Conservation (phyloP, 164 flowering plant genomes). For the Protea cynaroides region DNA sequence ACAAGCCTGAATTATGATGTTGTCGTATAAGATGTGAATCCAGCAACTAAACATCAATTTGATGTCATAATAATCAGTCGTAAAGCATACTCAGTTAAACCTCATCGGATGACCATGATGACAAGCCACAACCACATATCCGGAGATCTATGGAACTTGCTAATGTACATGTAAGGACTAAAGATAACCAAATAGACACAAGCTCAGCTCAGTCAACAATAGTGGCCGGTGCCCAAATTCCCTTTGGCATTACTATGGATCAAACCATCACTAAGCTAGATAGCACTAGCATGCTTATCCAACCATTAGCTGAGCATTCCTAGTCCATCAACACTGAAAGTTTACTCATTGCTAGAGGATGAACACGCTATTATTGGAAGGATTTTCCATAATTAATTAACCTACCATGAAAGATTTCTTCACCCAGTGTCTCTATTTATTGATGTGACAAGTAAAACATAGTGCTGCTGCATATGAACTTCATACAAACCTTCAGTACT, state of each 20-base stretch:
- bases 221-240: neutral
- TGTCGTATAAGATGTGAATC: no score
- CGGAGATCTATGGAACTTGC: no score
- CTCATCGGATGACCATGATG: no score
- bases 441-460: neutral
- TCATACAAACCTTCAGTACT: slow-evolving; percentile 8
- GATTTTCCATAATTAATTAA: neutral
- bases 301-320: neutral
- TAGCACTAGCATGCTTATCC: neutral
- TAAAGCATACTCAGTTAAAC: no score
- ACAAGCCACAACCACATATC: no score
- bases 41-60: no score
- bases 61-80: no score
- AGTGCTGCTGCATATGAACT: neutral
- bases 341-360: neutral
- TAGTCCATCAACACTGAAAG: neutral
- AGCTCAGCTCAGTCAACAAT: no score
- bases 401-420: neutral
- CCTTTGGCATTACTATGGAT: neutral
- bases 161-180: no score
- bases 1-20: no score
- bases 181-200: no score
- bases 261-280: neutral
- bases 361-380: neutral
- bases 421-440: neutral